Percentiles rank a stretch among this genome's conserved stretches.
phyloP scores from a whole-genome alignment of 495 filamentous ascomycete genomes.

The Xylaria sp. region DNA sequence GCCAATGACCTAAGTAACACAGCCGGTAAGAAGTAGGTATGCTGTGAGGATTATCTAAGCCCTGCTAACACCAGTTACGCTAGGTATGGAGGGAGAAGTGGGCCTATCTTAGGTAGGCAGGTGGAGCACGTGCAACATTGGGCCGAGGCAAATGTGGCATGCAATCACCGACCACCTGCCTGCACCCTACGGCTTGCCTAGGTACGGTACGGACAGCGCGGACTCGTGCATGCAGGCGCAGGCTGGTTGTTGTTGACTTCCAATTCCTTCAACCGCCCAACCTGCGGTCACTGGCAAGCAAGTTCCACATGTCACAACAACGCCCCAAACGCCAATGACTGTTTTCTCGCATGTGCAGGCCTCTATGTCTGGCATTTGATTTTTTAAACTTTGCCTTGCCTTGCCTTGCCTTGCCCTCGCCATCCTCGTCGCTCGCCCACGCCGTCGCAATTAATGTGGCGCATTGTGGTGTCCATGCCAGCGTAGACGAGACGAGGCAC shows the following conservation, averaged over 20 bases:
- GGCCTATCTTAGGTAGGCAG: conserved; percentile 4
- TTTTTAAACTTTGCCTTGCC: conserved; percentile 18
- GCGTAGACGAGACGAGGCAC: conserved; percentile 27
- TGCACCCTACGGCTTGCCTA: too few relatives aligned
- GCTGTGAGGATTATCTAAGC: conserved; percentile 1
- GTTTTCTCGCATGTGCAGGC: conserved; percentile 32
- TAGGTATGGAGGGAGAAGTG: too few relatives aligned
- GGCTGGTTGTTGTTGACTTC: conserved; percentile 19
- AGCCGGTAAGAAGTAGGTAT: background rate
- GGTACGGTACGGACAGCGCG: background rate
- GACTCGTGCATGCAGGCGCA: background rate
- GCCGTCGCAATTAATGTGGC: conserved; percentile 21
- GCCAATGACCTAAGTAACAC: too few relatives aligned
- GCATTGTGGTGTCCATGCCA: conserved; percentile 29
- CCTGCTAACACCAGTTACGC: background rate
- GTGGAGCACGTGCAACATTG: conserved; percentile 31
- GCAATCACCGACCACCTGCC: conserved; percentile 13
- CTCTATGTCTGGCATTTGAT: conserved; percentile 13
- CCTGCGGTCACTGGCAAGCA: conserved; percentile 31
- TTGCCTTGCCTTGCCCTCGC: conserved; percentile 20
- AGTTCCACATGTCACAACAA: conserved; percentile 38
- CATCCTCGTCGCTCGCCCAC: conserved; percentile 5
- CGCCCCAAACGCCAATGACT: conserved; percentile 1
- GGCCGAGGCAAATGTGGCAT: conserved; percentile 36
- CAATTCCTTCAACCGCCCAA: conserved; percentile 24